A percentile compares a stretch with the other conserved stretches of the same genome.
phyloP scores from a whole-genome alignment of 2,329 filamentous ascomycete species.

The Scedosporium aurantiacum region DNA sequence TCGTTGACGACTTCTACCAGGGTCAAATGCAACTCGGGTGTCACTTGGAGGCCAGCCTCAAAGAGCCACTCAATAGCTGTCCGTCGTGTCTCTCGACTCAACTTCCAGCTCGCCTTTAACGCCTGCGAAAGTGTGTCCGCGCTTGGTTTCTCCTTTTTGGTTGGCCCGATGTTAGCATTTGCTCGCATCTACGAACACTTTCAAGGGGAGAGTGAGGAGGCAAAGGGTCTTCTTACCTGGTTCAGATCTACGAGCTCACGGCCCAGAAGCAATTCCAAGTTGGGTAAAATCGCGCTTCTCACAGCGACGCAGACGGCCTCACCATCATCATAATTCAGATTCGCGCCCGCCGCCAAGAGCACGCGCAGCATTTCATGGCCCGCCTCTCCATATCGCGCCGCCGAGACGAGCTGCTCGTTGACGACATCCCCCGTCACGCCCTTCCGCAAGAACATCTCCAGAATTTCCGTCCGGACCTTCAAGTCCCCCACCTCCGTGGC shows the following conservation, averaged over 20 bases:
- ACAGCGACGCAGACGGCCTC: constrained; percentile 45
- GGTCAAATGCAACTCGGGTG: constrained; percentile 38
- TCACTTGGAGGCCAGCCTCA: constrained; percentile 34
- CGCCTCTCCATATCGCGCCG: constrained; percentile 38
- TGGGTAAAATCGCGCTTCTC: constrained; percentile 37
- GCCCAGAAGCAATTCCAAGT: constrained; percentile 39
- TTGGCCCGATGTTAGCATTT: background rate
- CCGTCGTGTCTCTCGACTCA: constrained; percentile 36
- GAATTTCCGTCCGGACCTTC: constrained; percentile 34
- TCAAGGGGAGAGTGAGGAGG: background rate
- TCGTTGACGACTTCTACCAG: constrained; percentile 43
- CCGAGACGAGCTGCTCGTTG: constrained; percentile 40
- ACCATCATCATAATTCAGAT: constrained; percentile 42
- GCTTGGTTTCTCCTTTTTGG: constrained; percentile 34
- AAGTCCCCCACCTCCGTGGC: constrained; percentile 42
- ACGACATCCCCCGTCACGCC: constrained; percentile 40
- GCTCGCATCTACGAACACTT: background rate
- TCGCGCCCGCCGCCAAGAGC: constrained; percentile 40
- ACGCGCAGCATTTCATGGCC: constrained; percentile 37
- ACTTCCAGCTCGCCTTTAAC: constrained; percentile 42
- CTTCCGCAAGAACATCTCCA: constrained; percentile 37
- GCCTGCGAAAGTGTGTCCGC: constrained; percentile 35
- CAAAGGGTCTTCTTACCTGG: constrained; percentile 22
- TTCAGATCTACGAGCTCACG: constrained; percentile 27
- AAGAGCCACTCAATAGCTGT: constrained; percentile 39